A percentile compares a stretch with the other conserved stretches of the same genome.
Evolutionary conservation across 129 eudicot genomes (phyloP).

Genomic region (Erigeron canadensis): DNA sequence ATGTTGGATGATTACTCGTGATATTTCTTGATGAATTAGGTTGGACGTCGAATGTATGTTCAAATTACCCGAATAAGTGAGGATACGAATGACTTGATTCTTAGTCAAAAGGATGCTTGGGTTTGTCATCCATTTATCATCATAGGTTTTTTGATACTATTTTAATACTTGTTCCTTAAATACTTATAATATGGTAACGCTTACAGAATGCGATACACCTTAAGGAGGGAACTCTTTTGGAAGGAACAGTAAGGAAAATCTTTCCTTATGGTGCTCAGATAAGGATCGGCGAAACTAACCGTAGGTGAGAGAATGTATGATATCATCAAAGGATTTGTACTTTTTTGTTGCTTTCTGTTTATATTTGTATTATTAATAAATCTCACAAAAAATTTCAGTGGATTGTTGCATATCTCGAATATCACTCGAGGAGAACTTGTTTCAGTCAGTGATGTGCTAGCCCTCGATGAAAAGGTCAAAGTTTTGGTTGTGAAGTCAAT

Average conservation of each 20-base stretch:
- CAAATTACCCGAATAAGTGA: constrained; percentile 75
- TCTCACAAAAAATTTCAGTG: constrained; percentile 42
- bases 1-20: not conserved
- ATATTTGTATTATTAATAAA: not conserved
- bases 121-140: constrained; percentile 43
- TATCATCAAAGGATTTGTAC: not conserved
- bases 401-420: constrained; percentile 84
- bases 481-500: constrained; percentile 83
- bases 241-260: constrained; percentile 74
- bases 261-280: constrained; percentile 91
- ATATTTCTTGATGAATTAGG: constrained; percentile 47
- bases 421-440: constrained; percentile 53
- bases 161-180: not conserved
- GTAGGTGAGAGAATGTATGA: constrained; percentile 51
- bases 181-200: not conserved
- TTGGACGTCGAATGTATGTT: constrained; percentile 70
- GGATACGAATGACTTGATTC: constrained; percentile 79
- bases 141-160: constrained; percentile 2
- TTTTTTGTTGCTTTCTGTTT: not conserved
- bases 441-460: constrained; percentile 56
- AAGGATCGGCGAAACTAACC: constrained; percentile 75
- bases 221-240: constrained; percentile 75
- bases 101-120: constrained; percentile 97
- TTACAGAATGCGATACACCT: constrained; percentile 62
- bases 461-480: constrained; percentile 77